phyloP scores from a whole-genome alignment of 2,329 filamentous ascomycete genomes.

The Diaporthe sp. region DNA sequence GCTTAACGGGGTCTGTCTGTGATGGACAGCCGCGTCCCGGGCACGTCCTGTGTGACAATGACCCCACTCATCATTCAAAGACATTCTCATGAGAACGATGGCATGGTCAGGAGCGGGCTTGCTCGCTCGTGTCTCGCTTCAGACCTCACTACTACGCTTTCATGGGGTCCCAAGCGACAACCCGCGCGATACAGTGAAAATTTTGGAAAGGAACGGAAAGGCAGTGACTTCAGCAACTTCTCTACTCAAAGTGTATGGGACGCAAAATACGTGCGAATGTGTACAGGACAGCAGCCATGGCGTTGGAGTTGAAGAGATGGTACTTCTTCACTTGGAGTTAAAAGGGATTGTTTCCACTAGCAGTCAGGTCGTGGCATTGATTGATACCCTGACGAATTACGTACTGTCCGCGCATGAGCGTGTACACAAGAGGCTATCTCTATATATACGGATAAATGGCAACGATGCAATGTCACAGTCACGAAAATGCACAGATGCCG shows the following conservation, averaged over 20 bases:
- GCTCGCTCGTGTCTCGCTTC: background rate
- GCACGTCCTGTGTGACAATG: too few relatives aligned
- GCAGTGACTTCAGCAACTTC: background rate
- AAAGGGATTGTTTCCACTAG: background rate
- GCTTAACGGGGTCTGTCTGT: background rate
- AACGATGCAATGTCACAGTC: conserved; percentile 6
- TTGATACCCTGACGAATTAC: conserved; percentile 37
- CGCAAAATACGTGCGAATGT: conserved; percentile 8
- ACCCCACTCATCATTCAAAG: background rate
- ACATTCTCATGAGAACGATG: too few relatives aligned
- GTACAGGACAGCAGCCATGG: conserved; percentile 24
- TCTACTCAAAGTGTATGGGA: conserved; percentile 18
- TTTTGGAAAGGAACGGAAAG: background rate
- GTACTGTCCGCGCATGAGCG: conserved; percentile 12
- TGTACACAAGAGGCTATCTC: background rate
- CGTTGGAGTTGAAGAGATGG: conserved; percentile 27
- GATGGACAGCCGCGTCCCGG: background rate
- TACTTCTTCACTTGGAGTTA: conserved; percentile 11
- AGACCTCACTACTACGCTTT: background rate
- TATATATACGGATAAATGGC: conserved; percentile 18
- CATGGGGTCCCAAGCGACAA: background rate
- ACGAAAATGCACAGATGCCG: background rate
- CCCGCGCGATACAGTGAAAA: background rate
- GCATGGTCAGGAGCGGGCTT: background rate
- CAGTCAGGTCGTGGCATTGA: conserved; percentile 26